Base-by-base conservation (phyloP, 2,329 filamentous ascomycete species). In the Coleophoma cylindrospora region DNA sequence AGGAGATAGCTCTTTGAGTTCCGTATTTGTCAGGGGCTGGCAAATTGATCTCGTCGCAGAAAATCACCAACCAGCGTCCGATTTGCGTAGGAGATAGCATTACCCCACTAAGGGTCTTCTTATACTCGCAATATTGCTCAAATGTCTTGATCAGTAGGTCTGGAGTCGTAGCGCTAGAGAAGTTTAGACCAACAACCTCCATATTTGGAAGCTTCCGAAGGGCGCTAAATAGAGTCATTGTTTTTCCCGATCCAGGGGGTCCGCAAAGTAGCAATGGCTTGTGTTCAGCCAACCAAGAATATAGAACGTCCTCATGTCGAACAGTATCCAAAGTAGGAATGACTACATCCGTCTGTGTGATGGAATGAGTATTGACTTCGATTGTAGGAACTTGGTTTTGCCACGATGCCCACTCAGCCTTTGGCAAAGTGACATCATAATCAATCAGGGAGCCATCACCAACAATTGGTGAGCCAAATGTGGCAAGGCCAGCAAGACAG, bases 1-100 rank as follows among this genome's bases (percentile, higher is more conserved):
- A 99, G 6, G 94, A 95, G 57, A 99, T 99, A 34, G 94, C 94
- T 54, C 94, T 85, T 68, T 99, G 94, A 2, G 95, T 99, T 49
- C 91, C 92, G 67, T 99, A 99, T 62, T 91, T 92, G 72, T 99
- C 94, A 3, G 94, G 94, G 4, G 94, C 92, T 7, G 94, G 94
- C 75, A 99, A 78, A 70, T 99, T 99, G 73, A 99, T 99, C 68
- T 99, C 94, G 66, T 99, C 94, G 63, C 94, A 99, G 78, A 99
- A 99, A 55, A 99, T 83, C 43, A 99, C 92, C 36, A 99, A 79
- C 94, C 94, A 99, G 59, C 92, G 86, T 19, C 94, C 94, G 61
- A 99, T 95, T 67, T 99, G 95, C 7, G 87, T 95, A 0, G 94
- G 94, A 21, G 92, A 95, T 57, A 99, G 86, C 62, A 96, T 87